A percentile compares a stretch with the other conserved stretches of the same genome.
phyloP scores from a whole-genome alignment of 2,329 filamentous ascomycete species.

The Penicillium sp. region DNA sequence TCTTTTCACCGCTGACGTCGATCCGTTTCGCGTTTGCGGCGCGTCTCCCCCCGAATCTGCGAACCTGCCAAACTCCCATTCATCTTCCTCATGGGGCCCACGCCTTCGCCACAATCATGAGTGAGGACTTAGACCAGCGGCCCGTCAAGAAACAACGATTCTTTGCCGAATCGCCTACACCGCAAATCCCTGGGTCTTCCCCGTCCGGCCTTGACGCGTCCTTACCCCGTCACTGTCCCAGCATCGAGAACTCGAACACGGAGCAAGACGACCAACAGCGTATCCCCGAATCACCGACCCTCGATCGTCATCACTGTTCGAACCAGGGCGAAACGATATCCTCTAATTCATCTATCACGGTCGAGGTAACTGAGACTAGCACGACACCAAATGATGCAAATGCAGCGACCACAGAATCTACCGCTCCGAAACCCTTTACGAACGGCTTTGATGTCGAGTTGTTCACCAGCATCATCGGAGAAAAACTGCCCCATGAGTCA shows the following conservation, averaged over 20 bases:
- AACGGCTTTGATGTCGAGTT: constrained; percentile 58
- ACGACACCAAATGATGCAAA: background rate
- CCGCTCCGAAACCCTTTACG: constrained; percentile 1
- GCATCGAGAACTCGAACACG: background rate
- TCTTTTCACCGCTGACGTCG: constrained; percentile 35
- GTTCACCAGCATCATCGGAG: constrained; percentile 63
- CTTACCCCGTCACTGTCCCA: constrained; percentile 6
- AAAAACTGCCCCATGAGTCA: constrained; percentile 49
- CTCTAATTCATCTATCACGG: background rate
- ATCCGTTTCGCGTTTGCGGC: constrained; percentile 37
- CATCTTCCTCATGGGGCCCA: constrained; percentile 4
- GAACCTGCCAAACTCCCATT: background rate
- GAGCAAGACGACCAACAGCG: background rate
- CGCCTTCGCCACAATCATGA: constrained; percentile 23
- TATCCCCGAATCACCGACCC: constrained; percentile 1
- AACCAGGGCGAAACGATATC: background rate
- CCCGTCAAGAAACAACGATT: constrained; percentile 67
- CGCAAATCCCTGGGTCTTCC: constrained; percentile 24
- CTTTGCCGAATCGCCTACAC: constrained; percentile 54
- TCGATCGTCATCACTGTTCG: background rate
- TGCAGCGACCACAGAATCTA: background rate
- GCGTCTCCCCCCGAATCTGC: too few species aligned
- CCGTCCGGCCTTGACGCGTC: constrained; percentile 24
- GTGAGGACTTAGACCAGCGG: constrained; percentile 52
- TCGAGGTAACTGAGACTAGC: background rate